Evolutionary conservation across 441 rosid genomes (phyloP).

Genomic region (Erysimum pusillum): DNA sequence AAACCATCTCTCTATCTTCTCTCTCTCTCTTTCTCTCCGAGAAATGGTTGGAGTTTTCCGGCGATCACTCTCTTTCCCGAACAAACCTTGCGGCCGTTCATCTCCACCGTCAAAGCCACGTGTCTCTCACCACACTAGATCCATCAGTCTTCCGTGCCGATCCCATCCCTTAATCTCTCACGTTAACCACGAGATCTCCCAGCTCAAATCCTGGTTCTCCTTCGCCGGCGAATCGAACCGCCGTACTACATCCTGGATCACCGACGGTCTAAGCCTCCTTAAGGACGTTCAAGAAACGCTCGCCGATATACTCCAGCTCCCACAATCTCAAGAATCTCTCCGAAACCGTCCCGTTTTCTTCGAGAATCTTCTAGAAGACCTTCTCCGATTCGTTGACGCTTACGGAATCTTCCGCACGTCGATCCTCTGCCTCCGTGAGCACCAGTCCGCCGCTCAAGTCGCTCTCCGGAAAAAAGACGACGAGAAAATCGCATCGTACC

Average conservation of each 20-base stretch:
- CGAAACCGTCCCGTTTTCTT: slow-evolving; percentile 57
- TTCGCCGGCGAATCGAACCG: slow-evolving; percentile 27
- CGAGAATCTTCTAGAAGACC: slow-evolving; percentile 78
- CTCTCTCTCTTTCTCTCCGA: neutral
- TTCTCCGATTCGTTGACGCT: slow-evolving; percentile 73
- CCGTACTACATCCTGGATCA: slow-evolving; percentile 62
- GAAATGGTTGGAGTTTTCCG: slow-evolving; percentile 69
- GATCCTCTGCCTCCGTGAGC: slow-evolving; percentile 62
- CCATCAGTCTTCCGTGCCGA: slow-evolving; percentile 73
- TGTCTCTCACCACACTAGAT: slow-evolving; percentile 68
- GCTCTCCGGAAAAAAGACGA: slow-evolving; percentile 73
- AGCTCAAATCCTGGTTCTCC: slow-evolving; percentile 56
- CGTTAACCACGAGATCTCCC: slow-evolving; percentile 55
- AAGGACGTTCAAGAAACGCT: slow-evolving; percentile 65
- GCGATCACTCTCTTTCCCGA: slow-evolving; percentile 78
- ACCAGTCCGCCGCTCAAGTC: slow-evolving; percentile 69
- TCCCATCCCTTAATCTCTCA: slow-evolving; percentile 76
- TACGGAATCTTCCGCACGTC: slow-evolving; percentile 77
- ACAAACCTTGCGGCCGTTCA: slow-evolving; percentile 57
- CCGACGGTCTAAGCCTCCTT: slow-evolving; percentile 62
- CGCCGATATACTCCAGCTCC: slow-evolving; percentile 71
- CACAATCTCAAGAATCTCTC: slow-evolving; percentile 70
- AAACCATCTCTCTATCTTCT: slow-evolving; percentile 15
- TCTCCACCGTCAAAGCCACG: slow-evolving; percentile 49
- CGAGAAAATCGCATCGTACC: slow-evolving; percentile 49